These are phyloP conservation scores for Aspergillus wentii DNA, from an alignment of 495 filamentous ascomycete species.

Conservation along the genomic window DNA sequence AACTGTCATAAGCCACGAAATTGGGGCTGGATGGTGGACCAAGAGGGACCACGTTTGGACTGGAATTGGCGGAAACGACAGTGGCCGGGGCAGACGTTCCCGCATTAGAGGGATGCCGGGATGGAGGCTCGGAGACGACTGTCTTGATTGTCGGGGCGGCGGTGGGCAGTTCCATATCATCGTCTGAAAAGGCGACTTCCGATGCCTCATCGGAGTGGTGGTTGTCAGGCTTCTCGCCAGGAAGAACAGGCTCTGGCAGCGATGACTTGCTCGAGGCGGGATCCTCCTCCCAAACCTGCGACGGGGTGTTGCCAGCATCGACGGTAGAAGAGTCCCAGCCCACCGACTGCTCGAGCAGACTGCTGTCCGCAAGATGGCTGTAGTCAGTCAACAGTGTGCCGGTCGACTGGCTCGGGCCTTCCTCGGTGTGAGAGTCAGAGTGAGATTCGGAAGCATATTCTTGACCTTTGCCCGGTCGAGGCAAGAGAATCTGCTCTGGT, in stretches of 20 bases:
- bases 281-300: slow-evolving; percentile 42
- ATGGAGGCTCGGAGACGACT: slow-evolving; percentile 27
- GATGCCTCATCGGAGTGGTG: slow-evolving; percentile 17
- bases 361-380: slow-evolving; percentile 24
- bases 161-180: slow-evolving; percentile 33
- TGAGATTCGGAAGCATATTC: slow-evolving; percentile 24
- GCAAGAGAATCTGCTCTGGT: slow-evolving; percentile 46
- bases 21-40: slow-evolving; percentile 43
- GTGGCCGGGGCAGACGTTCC: slow-evolving; percentile 20
- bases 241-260: slow-evolving; percentile 24
- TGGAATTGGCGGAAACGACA: slow-evolving; percentile 30
- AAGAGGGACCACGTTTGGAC: slow-evolving; percentile 39
- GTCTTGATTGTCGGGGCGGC: slow-evolving; percentile 39
- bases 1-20: slow-evolving; percentile 38
- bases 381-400: slow-evolving; percentile 21
- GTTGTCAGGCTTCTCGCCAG: slow-evolving; percentile 20
- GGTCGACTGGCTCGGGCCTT: slow-evolving; percentile 13
- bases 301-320: slow-evolving; percentile 35
- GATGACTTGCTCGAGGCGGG: slow-evolving; percentile 39
- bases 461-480: slow-evolving; percentile 41
- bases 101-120: slow-evolving; percentile 13
- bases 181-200: slow-evolving; percentile 30
- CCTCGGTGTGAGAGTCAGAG: slow-evolving; percentile 24
- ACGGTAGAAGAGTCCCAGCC: slow-evolving; percentile 40
- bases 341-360: slow-evolving; percentile 25